Conservation (phyloP, 768 basidiomycete genomes). For the Termitomyces sp. region DNA sequence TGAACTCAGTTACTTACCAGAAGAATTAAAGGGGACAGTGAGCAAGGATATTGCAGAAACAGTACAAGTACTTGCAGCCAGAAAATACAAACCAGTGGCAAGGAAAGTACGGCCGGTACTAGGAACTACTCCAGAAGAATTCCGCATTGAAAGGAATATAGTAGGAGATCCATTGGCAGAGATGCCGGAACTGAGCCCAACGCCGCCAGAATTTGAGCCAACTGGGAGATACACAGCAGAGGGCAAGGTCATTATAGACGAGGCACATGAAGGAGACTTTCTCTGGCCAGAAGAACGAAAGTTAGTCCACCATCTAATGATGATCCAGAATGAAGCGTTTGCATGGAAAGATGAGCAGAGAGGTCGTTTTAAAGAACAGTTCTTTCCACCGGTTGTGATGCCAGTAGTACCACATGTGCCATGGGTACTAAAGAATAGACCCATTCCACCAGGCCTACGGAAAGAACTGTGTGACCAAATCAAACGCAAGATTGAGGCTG, state of each 20-base stretch:
- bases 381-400: too few relatives aligned
- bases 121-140: constrained; percentile 5
- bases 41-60: not conserved
- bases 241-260: constrained; percentile 10
- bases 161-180: constrained; percentile 12
- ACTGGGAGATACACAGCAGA: constrained; percentile 20
- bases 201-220: constrained; percentile 12
- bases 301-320: constrained; percentile 28
- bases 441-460: too few relatives aligned
- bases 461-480: too few relatives aligned
- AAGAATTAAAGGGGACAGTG: not conserved
- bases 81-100: not conserved
- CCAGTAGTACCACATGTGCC: too few relatives aligned
- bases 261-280: constrained; percentile 17
- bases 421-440: too few relatives aligned
- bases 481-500: too few relatives aligned
- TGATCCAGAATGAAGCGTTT: too few relatives aligned
- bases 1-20: not conserved
- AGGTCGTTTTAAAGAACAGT: too few relatives aligned
- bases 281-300: constrained; percentile 26
- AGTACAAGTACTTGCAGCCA: not conserved
- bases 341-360: too few relatives aligned
- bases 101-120: not conserved
- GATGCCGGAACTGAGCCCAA: constrained; percentile 7
- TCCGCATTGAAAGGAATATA: constrained; percentile 9